Conservation (phyloP, 192 early-diverging fungal genomes). For the Funneliformis mosseae region DNA sequence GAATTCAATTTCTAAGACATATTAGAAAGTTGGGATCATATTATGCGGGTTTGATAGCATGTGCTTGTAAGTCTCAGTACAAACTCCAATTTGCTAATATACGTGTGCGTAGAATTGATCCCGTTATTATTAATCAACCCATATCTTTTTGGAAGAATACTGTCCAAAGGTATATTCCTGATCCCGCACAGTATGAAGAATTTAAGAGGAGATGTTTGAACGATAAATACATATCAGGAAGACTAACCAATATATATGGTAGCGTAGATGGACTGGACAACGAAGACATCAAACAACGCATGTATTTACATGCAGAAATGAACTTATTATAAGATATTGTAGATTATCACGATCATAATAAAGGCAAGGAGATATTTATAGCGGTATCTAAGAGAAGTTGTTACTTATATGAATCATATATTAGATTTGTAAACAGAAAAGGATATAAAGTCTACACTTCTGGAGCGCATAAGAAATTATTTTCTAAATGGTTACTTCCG, state of each 20-base stretch:
- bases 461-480: neutral
- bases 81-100: neutral
- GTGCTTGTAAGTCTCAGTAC: neutral
- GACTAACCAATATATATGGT: neutral
- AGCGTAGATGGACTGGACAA: neutral
- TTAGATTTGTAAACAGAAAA: neutral
- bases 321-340: neutral
- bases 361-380: neutral
- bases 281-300: neutral
- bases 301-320: neutral
- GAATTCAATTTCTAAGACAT: neutral
- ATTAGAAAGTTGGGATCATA: neutral
- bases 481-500: neutral
- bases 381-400: too few relatives aligned
- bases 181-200: neutral
- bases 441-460: conserved; percentile 3
- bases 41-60: neutral
- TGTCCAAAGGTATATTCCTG: neutral
- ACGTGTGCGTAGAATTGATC: neutral
- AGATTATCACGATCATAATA: neutral
- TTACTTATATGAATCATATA: too few relatives aligned
- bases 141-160: neutral
- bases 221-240: neutral
- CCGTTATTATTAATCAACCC: too few relatives aligned
- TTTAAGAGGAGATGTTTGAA: neutral